Percentiles rank a stretch among this genome's conserved stretches.
These are phyloP conservation scores for Hypoxylon rickii DNA, from an alignment of 495 filamentous ascomycete species.

Conservation along the genomic window DNA sequence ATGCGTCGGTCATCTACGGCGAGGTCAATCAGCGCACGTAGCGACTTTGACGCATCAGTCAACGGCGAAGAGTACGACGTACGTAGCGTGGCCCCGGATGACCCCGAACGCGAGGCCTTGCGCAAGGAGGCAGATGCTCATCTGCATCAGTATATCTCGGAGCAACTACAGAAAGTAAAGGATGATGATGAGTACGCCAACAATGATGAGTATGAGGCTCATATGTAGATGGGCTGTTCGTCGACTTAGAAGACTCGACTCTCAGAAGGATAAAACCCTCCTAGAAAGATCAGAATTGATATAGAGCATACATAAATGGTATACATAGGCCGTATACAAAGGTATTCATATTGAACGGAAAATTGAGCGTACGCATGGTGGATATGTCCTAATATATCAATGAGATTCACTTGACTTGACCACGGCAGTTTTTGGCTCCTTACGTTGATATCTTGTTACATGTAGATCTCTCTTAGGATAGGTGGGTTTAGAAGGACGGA, in stretches of 20 bases:
- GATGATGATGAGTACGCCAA: conserved; percentile 42
- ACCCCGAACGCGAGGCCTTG: conserved; percentile 46
- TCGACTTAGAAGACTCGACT: background rate
- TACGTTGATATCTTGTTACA: too few species aligned
- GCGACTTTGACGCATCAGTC: conserved; percentile 67
- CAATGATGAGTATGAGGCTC: conserved; percentile 58
- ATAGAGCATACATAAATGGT: conserved; percentile 9
- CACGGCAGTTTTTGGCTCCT: too few species aligned
- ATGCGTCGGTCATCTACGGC: conserved; percentile 82
- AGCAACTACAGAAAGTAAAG: conserved; percentile 66
- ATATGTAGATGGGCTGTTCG: conserved; percentile 38
- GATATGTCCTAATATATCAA: too few species aligned
- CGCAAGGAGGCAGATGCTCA: conserved; percentile 64
- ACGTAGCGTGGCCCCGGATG: conserved; percentile 36
- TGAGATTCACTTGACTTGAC: too few species aligned
- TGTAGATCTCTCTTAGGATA: too few species aligned
- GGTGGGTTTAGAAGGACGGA: too few species aligned
- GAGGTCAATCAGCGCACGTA: conserved; percentile 84
- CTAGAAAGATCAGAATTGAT: background rate
- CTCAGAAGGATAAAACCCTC: background rate
- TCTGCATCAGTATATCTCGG: conserved; percentile 70
- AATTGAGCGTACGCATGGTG: too few species aligned
- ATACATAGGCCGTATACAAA: background rate
- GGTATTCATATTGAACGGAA: too few species aligned
- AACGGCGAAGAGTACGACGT: conserved; percentile 43